Evolutionary conservation across 805 yeast species (phyloP), one percentile per base, ranked within the genome.

Genomic region (Cyberlindnera suaveolens): DNA sequence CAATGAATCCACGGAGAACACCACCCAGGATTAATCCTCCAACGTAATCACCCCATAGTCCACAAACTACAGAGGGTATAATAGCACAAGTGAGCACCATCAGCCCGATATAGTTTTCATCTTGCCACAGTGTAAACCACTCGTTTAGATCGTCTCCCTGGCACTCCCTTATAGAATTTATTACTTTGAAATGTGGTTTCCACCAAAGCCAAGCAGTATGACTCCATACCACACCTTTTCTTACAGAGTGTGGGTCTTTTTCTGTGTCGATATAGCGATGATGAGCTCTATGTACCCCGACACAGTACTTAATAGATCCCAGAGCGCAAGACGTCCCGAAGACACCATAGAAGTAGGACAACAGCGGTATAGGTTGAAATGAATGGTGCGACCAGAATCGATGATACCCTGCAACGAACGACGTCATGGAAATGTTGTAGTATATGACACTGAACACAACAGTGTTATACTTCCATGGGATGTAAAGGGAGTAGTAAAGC

Each of bases 221-320:
- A 30, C 91, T 79, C 75, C 79, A 89, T 55, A 75, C 64, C 53
- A 88, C 73, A 0, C 97, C 96, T 46, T 85, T 74, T 57, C 90
- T 77, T 32, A 85, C 82, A 56, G 80, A 80, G 64, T 86, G 88
- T 1, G 98, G 97, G 62, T 90, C 98, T 54, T 75, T 74, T 47
- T 86, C 95, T 0, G 95, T 83, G 58, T 90, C 96, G 35, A 93
- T 82, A 62, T 75, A 85, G 45, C 91, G 77, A 64, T 90, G 97
- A 66, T 90, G 97, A 4, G 93, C 89, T 46, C 95, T 70, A 67
- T 90, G 98, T 37, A 85, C 72, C 14, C 82, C 71, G 18, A 85
- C 82, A 95, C 95, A 88, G 75, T 82, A 75, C 56, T 81, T 72
- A 11, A 81, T 77, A 3, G 86, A 74, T 5, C 95, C 95, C 42